These are phyloP conservation scores for Straminergon stramineum DNA, from an alignment of 225 moss, liverwort and hornwort species.

Conservation along the genomic window DNA sequence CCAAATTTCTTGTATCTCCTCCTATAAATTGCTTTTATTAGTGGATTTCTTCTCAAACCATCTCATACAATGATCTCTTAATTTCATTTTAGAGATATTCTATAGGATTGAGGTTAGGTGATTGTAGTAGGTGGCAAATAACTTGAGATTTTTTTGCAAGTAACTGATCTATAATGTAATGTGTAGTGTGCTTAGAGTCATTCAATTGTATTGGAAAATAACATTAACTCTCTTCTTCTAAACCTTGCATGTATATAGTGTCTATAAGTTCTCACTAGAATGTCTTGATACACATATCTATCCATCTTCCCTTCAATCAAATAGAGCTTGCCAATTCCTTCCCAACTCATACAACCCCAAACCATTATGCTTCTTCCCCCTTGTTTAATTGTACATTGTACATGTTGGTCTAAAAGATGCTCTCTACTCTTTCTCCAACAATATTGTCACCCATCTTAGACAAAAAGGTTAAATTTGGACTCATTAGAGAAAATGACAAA, in stretches of 20 bases:
- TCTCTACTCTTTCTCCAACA: neutral
- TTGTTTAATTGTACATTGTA: neutral
- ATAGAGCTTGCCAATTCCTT: neutral
- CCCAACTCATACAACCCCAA: too few species aligned
- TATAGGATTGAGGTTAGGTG: neutral
- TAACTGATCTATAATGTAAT: neutral
- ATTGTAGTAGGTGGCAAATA: neutral
- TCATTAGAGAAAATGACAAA: neutral
- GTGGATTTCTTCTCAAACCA: rapidly evolving
- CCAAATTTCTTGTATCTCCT: neutral
- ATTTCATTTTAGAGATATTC: neutral
- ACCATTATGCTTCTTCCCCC: neutral
- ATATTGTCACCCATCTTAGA: rapidly evolving
- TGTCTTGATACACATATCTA: neutral
- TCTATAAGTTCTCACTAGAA: neutral
- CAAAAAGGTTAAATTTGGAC: neutral
- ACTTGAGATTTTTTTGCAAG: neutral
- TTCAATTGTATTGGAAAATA: neutral
- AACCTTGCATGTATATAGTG: neutral
- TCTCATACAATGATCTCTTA: neutral
- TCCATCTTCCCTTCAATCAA: neutral
- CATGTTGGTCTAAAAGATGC: rapidly evolving
- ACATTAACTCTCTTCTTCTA: rapidly evolving
- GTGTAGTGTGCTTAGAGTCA: too few species aligned
- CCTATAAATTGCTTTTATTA: neutral